A percentile compares a stretch with the other conserved stretches of the same genome.
Evolutionary conservation across 2,329 filamentous ascomycete genomes (phyloP).

Genomic region (Pseudopithomyces chartarum): DNA sequence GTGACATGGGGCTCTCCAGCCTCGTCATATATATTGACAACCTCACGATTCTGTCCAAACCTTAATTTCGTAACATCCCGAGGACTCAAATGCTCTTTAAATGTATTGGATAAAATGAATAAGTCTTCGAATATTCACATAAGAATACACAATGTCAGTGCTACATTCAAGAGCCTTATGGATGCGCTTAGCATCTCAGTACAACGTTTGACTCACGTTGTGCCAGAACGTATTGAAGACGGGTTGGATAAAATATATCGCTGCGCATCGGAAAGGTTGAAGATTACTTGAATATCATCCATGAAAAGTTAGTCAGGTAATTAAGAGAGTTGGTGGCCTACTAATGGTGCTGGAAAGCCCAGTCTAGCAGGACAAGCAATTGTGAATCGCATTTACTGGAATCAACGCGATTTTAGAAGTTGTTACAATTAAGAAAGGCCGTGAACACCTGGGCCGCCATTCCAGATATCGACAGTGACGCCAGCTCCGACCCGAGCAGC

Average conservation of each 20-base stretch:
- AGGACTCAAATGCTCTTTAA: no score
- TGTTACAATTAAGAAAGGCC: slow-evolving; percentile 17
- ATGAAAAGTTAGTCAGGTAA: slow-evolving; percentile 36
- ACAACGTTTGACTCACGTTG: slow-evolving; percentile 17
- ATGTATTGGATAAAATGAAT: background rate
- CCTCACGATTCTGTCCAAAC: no score
- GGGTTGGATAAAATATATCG: slow-evolving; percentile 42
- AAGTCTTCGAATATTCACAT: background rate
- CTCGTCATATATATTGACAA: no score
- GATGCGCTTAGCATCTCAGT: slow-evolving; percentile 10
- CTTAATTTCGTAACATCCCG: no score
- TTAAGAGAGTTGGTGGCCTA: slow-evolving; percentile 20
- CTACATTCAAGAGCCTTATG: slow-evolving; percentile 18
- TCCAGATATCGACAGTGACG: slow-evolving; percentile 16
- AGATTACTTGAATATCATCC: slow-evolving; percentile 40
- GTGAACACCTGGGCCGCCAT: slow-evolving; percentile 26
- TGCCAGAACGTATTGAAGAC: slow-evolving; percentile 19
- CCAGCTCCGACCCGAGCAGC: slow-evolving; percentile 13
- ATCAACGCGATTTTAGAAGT: slow-evolving; percentile 1
- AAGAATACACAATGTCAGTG: slow-evolving; percentile 9
- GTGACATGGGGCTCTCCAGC: no score
- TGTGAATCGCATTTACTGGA: background rate
- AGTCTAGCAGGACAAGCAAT: slow-evolving; percentile 20
- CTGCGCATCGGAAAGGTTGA: slow-evolving; percentile 37
- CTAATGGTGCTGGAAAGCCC: slow-evolving; percentile 24